Conservation (phyloP, 2,329 filamentous ascomycete species). For the Aspergillus luchuensis region DNA sequence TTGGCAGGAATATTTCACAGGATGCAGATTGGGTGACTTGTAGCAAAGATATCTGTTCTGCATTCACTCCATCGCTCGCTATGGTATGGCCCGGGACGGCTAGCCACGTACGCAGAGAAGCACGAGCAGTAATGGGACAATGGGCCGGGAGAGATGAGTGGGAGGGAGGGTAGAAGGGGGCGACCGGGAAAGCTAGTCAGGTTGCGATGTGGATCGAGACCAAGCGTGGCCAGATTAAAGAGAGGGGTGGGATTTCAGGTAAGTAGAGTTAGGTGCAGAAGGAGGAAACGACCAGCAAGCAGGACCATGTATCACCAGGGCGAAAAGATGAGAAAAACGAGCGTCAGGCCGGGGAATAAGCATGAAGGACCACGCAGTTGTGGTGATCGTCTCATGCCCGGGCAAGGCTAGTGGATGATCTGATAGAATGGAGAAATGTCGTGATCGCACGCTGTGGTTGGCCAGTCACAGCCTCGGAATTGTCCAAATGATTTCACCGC, state of each 20-base stretch:
- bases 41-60: conserved; percentile 24
- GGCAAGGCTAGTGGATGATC: conserved; percentile 39
- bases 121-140: conserved; percentile 13
- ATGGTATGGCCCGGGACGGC: conserved; percentile 27
- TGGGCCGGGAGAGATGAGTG: neutral
- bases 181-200: neutral
- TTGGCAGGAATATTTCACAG: conserved; percentile 18
- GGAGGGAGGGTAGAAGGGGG: conserved; percentile 2
- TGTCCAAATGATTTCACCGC: conserved; percentile 24
- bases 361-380: conserved; percentile 10
- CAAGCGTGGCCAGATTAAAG: conserved; percentile 10
- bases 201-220: conserved; percentile 7
- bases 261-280: conserved; percentile 9
- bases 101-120: conserved; percentile 29
- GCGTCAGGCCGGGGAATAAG: conserved; percentile 13
- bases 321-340: conserved; percentile 12
- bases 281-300: conserved; percentile 13
- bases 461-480: conserved; percentile 24
- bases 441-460: conserved; percentile 40
- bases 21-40: conserved; percentile 21
- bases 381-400: conserved; percentile 28
- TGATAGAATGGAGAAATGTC: conserved; percentile 49
- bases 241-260: neutral
- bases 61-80: conserved; percentile 19
- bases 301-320: conserved; percentile 13